phyloP scores from a whole-genome alignment of 139 green algal species.

The Auxenochlorella pyrenoidosa region DNA sequence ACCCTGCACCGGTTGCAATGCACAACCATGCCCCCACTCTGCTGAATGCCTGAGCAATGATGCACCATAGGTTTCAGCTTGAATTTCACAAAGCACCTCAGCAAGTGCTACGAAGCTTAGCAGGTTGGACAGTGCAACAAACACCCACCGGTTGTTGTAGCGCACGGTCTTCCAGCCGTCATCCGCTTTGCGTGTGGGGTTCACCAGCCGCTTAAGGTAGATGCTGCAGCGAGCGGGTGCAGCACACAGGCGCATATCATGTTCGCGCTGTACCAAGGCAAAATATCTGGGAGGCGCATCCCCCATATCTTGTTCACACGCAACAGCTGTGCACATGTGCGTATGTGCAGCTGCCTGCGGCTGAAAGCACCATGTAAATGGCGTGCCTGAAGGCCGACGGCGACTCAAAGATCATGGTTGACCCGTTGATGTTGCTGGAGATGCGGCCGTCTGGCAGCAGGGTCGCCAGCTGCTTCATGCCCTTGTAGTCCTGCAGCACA shows the following conservation, averaged over 20 bases:
- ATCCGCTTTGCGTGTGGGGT: constrained; percentile 85
- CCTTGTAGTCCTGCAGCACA: constrained; percentile 82
- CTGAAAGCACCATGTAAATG: constrained; percentile 14
- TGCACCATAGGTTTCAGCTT: too few species aligned
- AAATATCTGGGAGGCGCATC: too few species aligned
- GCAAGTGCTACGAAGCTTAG: too few species aligned
- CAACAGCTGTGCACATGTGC: background rate
- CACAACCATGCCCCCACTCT: background rate
- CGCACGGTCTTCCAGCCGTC: constrained; percentile 92
- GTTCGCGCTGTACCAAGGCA: too few species aligned
- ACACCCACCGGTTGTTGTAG: constrained; percentile 67
- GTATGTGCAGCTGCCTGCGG: too few species aligned
- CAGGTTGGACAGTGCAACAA: too few species aligned
- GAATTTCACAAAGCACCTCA: too few species aligned
- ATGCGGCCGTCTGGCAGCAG: constrained; percentile 78
- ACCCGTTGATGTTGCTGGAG: constrained; percentile 20
- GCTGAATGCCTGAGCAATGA: too few species aligned
- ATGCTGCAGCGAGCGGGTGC: constrained; percentile 69
- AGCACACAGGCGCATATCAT: too few species aligned
- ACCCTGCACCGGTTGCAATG: constrained; percentile 30
- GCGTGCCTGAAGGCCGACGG: constrained; percentile 82
- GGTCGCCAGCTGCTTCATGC: constrained; percentile 55
- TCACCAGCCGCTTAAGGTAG: constrained; percentile 84
- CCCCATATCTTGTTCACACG: background rate
- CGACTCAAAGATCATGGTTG: constrained; percentile 70